Percentiles rank a stretch among this genome's conserved stretches.
These are phyloP conservation scores for Rhododendron ovatum DNA, from an alignment of 148 eudicot genomes.

Conservation along the genomic window DNA sequence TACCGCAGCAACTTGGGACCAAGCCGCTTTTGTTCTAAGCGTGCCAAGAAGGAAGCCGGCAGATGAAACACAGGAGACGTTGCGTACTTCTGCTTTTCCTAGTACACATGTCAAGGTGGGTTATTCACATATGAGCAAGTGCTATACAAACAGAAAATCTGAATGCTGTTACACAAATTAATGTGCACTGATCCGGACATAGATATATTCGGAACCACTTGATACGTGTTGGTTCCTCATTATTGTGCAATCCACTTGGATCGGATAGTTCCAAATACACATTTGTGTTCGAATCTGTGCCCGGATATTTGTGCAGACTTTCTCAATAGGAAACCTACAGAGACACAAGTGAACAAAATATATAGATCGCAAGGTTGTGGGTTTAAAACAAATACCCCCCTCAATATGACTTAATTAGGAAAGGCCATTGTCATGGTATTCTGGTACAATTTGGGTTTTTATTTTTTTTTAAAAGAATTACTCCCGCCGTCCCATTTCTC, in stretches of 20 bases:
- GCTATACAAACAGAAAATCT: neutral
- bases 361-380: neutral
- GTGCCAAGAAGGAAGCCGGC: slow-evolving; percentile 11
- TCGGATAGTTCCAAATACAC: neutral
- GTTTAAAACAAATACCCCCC: too few species aligned
- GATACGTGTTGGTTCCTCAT: neutral
- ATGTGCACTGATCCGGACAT: neutral
- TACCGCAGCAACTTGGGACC: slow-evolving; percentile 21
- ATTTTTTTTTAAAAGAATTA: neutral
- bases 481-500: neutral
- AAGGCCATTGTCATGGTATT: neutral
- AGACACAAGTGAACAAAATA: neutral
- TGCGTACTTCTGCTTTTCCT: slow-evolving; percentile 21
- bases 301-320: neutral
- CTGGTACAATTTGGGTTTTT: neutral
- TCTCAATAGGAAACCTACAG: neutral
- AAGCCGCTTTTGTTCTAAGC: slow-evolving; percentile 21
- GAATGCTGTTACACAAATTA: neutral
- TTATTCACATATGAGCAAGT: neutral
- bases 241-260: neutral
- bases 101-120: slow-evolving; percentile 18
- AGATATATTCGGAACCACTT: neutral
- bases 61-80: slow-evolving; percentile 19
- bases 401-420: neutral
- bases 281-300: neutral